A percentile compares a stretch with the other conserved stretches of the same genome.
Conservation (phyloP, 2,329 filamentous ascomycete genomes). For the Cordyceps cateniannulata region DNA sequence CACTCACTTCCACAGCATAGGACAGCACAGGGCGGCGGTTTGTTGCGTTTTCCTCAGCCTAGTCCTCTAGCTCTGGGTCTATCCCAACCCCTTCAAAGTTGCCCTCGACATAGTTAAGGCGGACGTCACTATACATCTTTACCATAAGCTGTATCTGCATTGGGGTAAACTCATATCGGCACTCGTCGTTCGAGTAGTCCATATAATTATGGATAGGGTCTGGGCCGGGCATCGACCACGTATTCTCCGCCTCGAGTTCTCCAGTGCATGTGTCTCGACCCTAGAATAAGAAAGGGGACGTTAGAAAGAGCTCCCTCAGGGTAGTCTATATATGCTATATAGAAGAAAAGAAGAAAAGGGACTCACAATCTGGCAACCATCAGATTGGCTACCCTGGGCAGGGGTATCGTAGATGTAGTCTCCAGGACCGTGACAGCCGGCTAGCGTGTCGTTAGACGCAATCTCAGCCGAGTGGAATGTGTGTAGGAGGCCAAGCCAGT, state of each 20-base stretch:
- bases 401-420: not conserved
- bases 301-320: too few relatives aligned
- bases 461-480: not conserved
- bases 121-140: not conserved
- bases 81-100: too few relatives aligned
- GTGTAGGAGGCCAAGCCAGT: not conserved
- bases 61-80: too few relatives aligned
- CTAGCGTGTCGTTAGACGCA: not conserved
- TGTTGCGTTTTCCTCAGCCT: too few relatives aligned
- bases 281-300: too few relatives aligned
- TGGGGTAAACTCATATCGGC: not conserved
- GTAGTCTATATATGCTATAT: too few relatives aligned
- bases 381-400: not conserved
- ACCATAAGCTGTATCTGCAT: not conserved
- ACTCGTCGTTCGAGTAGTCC: conserved; percentile 24
- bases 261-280: not conserved
- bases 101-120: not conserved
- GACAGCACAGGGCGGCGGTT: too few relatives aligned
- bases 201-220: conserved; percentile 35
- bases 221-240: conserved; percentile 17
- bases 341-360: too few relatives aligned
- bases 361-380: not conserved
- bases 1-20: too few relatives aligned
- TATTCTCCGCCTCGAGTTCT: not conserved
- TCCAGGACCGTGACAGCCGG: not conserved